Percentiles rank a stretch among this genome's conserved stretches.
Evolutionary conservation across 805 yeast species (phyloP).

Genomic region (Debaryomyces tyrocola): DNA sequence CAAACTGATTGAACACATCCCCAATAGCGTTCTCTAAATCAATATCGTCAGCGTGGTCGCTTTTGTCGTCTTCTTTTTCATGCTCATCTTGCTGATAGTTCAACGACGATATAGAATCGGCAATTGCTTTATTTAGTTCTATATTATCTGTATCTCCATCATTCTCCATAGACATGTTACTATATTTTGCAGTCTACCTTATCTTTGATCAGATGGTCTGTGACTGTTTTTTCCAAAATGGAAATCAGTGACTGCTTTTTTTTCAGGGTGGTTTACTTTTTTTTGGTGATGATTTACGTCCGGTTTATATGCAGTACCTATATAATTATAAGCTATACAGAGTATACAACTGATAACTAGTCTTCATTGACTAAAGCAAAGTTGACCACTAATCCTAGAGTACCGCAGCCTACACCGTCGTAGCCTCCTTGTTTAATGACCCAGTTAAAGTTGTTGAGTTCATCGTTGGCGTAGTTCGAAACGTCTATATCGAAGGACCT

Average conservation of each 20-base stretch:
- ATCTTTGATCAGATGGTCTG: conserved; percentile 9
- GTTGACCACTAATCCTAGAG: conserved; percentile 35
- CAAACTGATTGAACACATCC: conserved; percentile 19
- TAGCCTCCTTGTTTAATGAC: conserved; percentile 38
- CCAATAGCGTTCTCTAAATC: conserved; percentile 30
- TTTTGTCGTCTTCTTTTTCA: neutral
- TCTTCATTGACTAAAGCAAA: conserved; percentile 38
- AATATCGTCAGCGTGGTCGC: conserved; percentile 8
- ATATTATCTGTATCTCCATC: conserved; percentile 2
- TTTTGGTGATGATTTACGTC: conserved; percentile 3
- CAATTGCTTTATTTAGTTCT: conserved; percentile 6
- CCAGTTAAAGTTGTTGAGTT: conserved; percentile 47
- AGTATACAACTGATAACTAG: neutral
- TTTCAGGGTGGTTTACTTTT: conserved; percentile 17
- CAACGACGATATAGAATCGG: conserved; percentile 8
- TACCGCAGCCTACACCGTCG: conserved; percentile 32
- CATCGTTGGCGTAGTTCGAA: conserved; percentile 41
- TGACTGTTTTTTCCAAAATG: conserved; percentile 14
- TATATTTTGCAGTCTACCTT: conserved; percentile 7
- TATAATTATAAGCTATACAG: neutral
- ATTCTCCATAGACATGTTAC: conserved; percentile 3
- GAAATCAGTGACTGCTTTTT: conserved; percentile 21
- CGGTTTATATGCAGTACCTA: neutral
- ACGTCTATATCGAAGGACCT: conserved; percentile 49
- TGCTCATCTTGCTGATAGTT: conserved; percentile 4